Percentiles rank a stretch among this genome's conserved stretches.
Conservation (phyloP, 495 filamentous ascomycete species). For the Copromyces sp. region DNA sequence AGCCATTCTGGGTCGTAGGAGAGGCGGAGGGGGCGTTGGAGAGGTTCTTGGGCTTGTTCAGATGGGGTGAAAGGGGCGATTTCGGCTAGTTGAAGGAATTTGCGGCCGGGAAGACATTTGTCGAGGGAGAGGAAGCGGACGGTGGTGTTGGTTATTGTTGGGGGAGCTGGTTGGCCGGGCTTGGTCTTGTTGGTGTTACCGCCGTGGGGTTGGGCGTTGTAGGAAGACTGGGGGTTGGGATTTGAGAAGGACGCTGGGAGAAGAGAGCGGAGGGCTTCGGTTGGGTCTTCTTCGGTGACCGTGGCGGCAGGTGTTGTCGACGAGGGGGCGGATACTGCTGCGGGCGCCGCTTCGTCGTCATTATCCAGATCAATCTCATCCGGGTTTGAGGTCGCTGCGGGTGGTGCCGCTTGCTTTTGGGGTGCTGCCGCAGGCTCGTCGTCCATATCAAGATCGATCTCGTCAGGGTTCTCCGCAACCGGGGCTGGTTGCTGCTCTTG, state of each 20-base stretch:
- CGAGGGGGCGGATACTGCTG: not conserved
- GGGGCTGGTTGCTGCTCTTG: not conserved
- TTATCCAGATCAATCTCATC: slow-evolving; percentile 14
- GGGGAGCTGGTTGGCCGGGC: slow-evolving; percentile 36
- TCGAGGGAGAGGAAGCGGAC: slow-evolving; percentile 84
- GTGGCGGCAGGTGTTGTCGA: not conserved
- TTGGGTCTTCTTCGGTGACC: slow-evolving; percentile 23
- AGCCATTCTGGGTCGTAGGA: slow-evolving; percentile 93
- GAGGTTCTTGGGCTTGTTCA: not conserved
- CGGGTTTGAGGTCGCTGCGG: not conserved
- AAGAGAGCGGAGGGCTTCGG: slow-evolving; percentile 52
- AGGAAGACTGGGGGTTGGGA: slow-evolving; percentile 17
- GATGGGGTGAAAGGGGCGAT: slow-evolving; percentile 34
- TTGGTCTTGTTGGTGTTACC: slow-evolving; percentile 13
- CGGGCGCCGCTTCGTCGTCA: slow-evolving; percentile 40
- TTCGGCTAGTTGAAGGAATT: slow-evolving; percentile 73
- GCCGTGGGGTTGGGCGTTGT: slow-evolving; percentile 4
- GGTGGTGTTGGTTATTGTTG: slow-evolving; percentile 56
- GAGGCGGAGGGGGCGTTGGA: slow-evolving; percentile 34
- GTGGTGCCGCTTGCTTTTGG: not conserved
- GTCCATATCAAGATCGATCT: slow-evolving; percentile 10
- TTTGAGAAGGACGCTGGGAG: slow-evolving; percentile 55
- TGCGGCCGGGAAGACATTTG: slow-evolving; percentile 66
- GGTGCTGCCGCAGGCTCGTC: not conserved
- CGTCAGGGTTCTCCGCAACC: slow-evolving; percentile 2